Evolutionary conservation across 306 rosid genomes (phyloP), one percentile per base, ranked within the genome.

Genomic region (Nissolia schottii): DNA sequence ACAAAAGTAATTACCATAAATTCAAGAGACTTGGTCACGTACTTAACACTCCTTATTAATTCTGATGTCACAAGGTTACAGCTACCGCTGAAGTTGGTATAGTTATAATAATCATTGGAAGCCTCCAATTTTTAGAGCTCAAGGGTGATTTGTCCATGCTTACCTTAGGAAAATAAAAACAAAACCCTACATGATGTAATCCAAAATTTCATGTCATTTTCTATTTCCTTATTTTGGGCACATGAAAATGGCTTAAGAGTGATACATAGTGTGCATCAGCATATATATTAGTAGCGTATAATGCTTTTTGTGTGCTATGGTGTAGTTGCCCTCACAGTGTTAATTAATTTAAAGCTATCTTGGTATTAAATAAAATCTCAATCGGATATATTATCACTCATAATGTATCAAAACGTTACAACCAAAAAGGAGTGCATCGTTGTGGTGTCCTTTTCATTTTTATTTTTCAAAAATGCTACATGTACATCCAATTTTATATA

Each of bases 151-250:
- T 78, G 53, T 65, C 81, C 19, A 59, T 58, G 43, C 70, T 58
- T 68, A 40, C 19, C 16, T 61, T 65, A n/a, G 58, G 61, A 56
- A 20, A 68, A 32, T 68, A 10, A 74, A 41, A 55, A 55, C 41
- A 54, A 76, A n/a, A 0, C 7, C 6, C 31, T 19, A 12, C 34
- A 61, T 48, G 81, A 66, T 67, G 32, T 23, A 48, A 83, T 58
- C 54, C 27, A 74, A 79, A 77, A 76, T 83, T 82, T 67, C 76
- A 55, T 68, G 73, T 81, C 77, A 38, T 60, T 83, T 83, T 76
- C 67, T 59, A 77, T 72, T 49, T 60, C 29, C 27, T 74, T 23
- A 74, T 57, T 40, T 64, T 67, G 38, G 45, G 70, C 70, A 63
- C 75, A 77, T 38, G 82, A 55, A 34, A 59, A 67, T 43, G 50